These are phyloP conservation scores for Voacanga thouarsii DNA, from an alignment of 257 asterid species.

Conservation along the genomic window DNA sequence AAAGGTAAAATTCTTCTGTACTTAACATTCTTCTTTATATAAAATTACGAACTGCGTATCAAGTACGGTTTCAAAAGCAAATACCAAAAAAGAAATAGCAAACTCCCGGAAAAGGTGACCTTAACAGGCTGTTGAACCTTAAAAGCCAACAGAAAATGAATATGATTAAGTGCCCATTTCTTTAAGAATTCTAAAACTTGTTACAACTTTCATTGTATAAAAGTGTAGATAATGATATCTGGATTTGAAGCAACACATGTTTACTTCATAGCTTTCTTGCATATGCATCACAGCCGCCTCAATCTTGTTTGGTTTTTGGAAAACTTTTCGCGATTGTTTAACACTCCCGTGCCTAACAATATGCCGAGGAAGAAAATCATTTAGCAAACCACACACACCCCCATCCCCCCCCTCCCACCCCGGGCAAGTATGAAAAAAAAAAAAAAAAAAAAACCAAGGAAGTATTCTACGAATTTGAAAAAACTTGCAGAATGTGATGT, in stretches of 20 bases:
- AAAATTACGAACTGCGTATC: neutral
- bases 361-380: neutral
- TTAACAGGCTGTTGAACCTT: neutral
- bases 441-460: no score
- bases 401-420: no score
- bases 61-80: neutral
- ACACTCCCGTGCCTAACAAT: neutral
- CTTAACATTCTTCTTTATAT: neutral
- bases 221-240: no score
- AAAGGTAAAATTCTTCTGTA: neutral
- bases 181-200: neutral
- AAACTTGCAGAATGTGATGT: neutral
- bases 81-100: neutral
- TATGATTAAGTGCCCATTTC: neutral
- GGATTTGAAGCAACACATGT: no score
- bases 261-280: no score
- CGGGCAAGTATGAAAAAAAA: no score
- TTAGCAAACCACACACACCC: no score
- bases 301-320: neutral
- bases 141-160: neutral
- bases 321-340: neutral
- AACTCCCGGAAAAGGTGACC: neutral
- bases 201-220: neutral
- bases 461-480: no score
- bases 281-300: neutral